Evolutionary conservation across 2,329 filamentous ascomycete species (phyloP), one percentile per base, ranked within the genome.

Genomic region (Neobulgaria alba): DNA sequence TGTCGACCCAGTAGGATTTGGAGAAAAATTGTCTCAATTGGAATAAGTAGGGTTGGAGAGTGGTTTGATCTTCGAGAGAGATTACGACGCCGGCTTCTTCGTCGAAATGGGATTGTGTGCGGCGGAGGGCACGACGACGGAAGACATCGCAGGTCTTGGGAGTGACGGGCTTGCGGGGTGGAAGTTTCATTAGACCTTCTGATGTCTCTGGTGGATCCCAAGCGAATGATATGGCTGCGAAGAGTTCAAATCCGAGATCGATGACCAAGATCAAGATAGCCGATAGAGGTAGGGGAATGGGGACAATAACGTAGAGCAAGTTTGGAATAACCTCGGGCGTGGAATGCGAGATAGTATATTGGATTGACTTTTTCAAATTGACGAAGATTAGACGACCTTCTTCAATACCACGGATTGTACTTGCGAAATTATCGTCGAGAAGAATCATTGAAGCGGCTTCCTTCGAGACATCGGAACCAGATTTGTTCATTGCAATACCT

Each of bases 381-480:
- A 84, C 79, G 50, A 82, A 81, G 38, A 84, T 68, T 29, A 80
- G 67, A 31, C 81, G 73, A 10, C 81, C 81, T 60, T 85, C 79
- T 57, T 81, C 74, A 33, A 85, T 78, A 23, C 77, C 80, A n/a
- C 76, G 79, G 30, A 85, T 71, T 41, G 85, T 85, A 19, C 82
- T 87, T 9, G 86, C 84, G 57, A 93, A 93, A 63, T 93, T 89
- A 57, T 92, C 85, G 19, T 49, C 47, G 0, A 85, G 88, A 30
- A 94, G 67, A 26, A 93, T 85, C 72, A 94, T 92, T 56, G 93
- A 86, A 1, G 85, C 82, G 2, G 86, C 86, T 62, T 92, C 80
- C 55, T 85, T 85, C 47, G 82, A 81, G 8, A 86, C 81, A 55
- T 85, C 82, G 33, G 76, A 82, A 12, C 82, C 82, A 31, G 77